Evolutionary conservation across 169 alveolate genomes (phyloP).

Genomic region (Eimeria praecox): DNA sequence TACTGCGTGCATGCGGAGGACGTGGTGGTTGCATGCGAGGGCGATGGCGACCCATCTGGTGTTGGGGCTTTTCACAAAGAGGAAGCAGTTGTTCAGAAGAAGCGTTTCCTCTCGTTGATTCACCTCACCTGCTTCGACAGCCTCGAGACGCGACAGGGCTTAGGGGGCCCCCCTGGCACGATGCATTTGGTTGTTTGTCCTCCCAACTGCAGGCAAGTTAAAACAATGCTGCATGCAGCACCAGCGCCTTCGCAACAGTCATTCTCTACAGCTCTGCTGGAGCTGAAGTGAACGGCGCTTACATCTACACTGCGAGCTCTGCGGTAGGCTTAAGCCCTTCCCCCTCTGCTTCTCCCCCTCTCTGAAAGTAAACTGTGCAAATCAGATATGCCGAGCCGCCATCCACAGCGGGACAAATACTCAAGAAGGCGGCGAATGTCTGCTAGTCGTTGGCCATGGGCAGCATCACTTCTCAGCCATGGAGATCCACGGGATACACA

Average conservation of each 20-base stretch:
- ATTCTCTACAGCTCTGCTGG: constrained; percentile 6
- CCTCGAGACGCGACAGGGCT: constrained; percentile 28
- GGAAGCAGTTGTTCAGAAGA: constrained; percentile 52
- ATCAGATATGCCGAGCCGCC: constrained; percentile 92
- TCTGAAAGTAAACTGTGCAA: not conserved
- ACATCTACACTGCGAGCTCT: constrained; percentile 92
- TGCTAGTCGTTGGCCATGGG: constrained; percentile 77
- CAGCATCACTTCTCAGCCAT: constrained; percentile 82
- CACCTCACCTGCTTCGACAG: constrained; percentile 65
- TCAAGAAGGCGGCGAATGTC: constrained; percentile 88
- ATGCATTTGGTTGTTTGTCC: constrained; percentile 54
- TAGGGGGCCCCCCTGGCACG: constrained; percentile 60
- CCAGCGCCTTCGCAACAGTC: not conserved
- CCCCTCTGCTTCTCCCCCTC: not conserved
- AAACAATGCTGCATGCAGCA: not conserved
- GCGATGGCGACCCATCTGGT: constrained; percentile 89
- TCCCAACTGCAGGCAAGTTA: constrained; percentile 42
- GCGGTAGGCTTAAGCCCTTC: constrained; percentile 81
- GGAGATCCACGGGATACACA: constrained; percentile 82
- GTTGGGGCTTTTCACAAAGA: constrained; percentile 81
- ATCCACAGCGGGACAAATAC: constrained; percentile 92
- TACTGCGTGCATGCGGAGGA: constrained; percentile 88
- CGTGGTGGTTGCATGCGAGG: constrained; percentile 87
- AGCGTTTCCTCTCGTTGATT: constrained; percentile 20
- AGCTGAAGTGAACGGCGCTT: constrained; percentile 90